A percentile compares a stretch with the other conserved stretches of the same genome.
Evolutionary conservation across 257 asterid genomes (phyloP).

Genomic region (Nemophila menziesii): DNA sequence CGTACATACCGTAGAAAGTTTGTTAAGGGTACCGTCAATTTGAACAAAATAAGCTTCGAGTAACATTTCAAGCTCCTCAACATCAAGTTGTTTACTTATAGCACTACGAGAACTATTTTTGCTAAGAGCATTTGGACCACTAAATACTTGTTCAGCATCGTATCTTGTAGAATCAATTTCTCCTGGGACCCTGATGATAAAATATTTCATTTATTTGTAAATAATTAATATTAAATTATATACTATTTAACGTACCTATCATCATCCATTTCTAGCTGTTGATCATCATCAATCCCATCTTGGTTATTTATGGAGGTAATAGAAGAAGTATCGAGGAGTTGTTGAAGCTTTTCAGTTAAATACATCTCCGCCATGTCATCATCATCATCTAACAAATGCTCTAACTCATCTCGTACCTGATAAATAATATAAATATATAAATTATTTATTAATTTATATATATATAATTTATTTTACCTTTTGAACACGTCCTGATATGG

Average conservation of each 20-base stretch:
- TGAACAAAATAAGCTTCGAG: slow-evolving; percentile 87
- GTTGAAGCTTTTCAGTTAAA: slow-evolving; percentile 73
- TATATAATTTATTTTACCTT: no score
- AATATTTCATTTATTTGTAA: not conserved
- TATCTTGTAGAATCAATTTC: slow-evolving; percentile 32
- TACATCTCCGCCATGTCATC: slow-evolving; percentile 99
- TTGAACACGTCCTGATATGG: slow-evolving; percentile 95
- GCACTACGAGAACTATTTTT: slow-evolving; percentile 48
- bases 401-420: slow-evolving; percentile 95
- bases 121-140: slow-evolving; percentile 42
- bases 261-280: slow-evolving; percentile 39
- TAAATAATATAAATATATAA: no score
- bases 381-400: slow-evolving; percentile 90
- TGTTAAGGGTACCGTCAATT: slow-evolving; percentile 66
- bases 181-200: slow-evolving; percentile 32
- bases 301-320: slow-evolving; percentile 47
- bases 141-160: slow-evolving; percentile 33
- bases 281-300: slow-evolving; percentile 43
- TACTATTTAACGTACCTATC: no score
- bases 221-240: not conserved
- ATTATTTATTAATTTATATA: no score
- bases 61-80: slow-evolving; percentile 87
- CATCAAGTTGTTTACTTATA: slow-evolving; percentile 50
- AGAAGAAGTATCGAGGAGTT: slow-evolving; percentile 56
- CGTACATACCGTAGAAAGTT: slow-evolving; percentile 60